A percentile compares a stretch with the other conserved stretches of the same genome.
These are phyloP conservation scores for Sisymbrium altissimum DNA, from an alignment of 345 rosid genomes.

Conservation along the genomic window DNA sequence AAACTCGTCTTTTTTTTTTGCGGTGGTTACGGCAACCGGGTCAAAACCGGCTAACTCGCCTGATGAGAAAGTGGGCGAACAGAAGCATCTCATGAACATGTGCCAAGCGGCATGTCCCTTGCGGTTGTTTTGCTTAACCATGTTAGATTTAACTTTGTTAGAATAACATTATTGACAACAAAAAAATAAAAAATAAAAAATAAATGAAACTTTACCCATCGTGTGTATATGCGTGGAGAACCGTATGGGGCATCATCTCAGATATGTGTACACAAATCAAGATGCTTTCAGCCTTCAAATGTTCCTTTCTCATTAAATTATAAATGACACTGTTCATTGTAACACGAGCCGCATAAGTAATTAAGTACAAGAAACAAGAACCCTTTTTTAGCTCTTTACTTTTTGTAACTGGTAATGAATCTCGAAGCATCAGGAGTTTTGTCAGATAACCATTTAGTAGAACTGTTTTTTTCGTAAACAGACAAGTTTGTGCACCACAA, in stretches of 20 bases:
- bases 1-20: too few relatives aligned
- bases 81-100: too few relatives aligned
- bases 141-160: neutral
- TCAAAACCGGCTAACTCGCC: too few relatives aligned
- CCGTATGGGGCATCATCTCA: neutral
- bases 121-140: neutral
- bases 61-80: too few relatives aligned
- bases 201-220: neutral
- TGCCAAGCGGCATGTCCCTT: too few relatives aligned
- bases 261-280: conserved; percentile 9
- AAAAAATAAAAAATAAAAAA: neutral
- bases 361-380: conserved; percentile 17
- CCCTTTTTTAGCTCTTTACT: neutral
- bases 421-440: conserved; percentile 10
- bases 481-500: neutral
- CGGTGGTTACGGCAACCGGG: too few relatives aligned
- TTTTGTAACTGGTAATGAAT: neutral
- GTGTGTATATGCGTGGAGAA: neutral
- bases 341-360: conserved; percentile 17
- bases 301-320: conserved; percentile 19
- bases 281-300: conserved; percentile 15
- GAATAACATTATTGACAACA: neutral
- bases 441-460: conserved; percentile 11
- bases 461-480: neutral
- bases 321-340: conserved; percentile 25